Evolutionary conservation across 2,329 filamentous ascomycete species (phyloP), one percentile per base, ranked within the genome.

Genomic region (Trichoderma guizhouense): DNA sequence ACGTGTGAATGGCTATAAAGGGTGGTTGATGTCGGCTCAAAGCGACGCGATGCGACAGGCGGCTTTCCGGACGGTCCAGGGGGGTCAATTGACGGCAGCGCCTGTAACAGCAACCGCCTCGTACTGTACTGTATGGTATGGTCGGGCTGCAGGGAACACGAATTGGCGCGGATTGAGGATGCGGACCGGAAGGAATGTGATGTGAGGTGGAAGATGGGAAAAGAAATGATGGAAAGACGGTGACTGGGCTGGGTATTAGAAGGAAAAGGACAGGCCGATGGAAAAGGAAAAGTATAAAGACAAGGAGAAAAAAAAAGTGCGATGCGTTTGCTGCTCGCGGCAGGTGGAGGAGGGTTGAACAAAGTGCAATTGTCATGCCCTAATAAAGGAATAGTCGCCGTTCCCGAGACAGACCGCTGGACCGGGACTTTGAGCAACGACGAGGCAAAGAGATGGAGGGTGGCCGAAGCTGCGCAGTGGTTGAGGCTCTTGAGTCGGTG

Each of bases 1-100:
- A 75, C 74, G 74, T 74, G 74, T 72, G 72, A 65, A 65, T 62
- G 71, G 73, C 72, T 69, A 51, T 66, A 51, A 62, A 72, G 72
- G 66, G 63, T 69, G 71, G 71, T 72, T 32, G 65, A 69, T 58
- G 53, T 58, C 63, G 55, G 71, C 71, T 69, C 66, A 67, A 68
- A 51, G 47, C 66, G 71, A 72, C 66, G 68, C 68, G 68, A 72
- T 71, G 71, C 71, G 60, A 66, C 68, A 63, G 62, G 71, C 62
- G 62, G 55, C 55, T 26, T 67, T 47, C 53, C 60, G 47, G 36
- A 53, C 34, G 21, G 39, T 53, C 51, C 67, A 64, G 58, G 39
- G 62, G 39, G 62, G 63, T 61, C 72, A 73, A 73, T 73, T 72
- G 72, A 61, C 64, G 64, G 51, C 64, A 26, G 63, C 47, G 26